phyloP scores from a whole-genome alignment of 495 filamentous ascomycete genomes.

The Amorphotheca resinae region DNA sequence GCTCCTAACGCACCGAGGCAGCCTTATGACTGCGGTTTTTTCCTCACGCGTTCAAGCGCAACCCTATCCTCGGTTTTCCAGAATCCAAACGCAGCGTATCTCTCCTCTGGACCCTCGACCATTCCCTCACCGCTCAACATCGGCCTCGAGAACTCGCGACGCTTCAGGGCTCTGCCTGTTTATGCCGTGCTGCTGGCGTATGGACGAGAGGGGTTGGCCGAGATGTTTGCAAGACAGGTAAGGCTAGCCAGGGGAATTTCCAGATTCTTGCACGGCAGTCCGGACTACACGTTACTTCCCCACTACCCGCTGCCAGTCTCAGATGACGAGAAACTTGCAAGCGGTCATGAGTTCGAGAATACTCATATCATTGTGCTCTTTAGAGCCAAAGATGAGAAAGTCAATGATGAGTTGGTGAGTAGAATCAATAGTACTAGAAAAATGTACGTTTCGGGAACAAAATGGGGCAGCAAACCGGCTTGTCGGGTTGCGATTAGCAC shows the following conservation, averaged over 20 bases:
- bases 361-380: conserved; percentile 76
- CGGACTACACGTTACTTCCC: conserved; percentile 55
- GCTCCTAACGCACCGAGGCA: conserved; percentile 20
- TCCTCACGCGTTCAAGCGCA: conserved; percentile 53
- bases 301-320: conserved; percentile 10
- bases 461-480: conserved; percentile 60
- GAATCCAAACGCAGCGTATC: conserved; percentile 80
- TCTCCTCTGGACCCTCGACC: conserved; percentile 33
- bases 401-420: conserved; percentile 53
- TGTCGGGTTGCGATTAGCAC: conserved; percentile 72
- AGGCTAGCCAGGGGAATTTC: conserved; percentile 56
- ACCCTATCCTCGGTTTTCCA: conserved; percentile 53
- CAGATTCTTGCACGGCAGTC: conserved; percentile 40
- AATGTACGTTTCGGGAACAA: conserved; percentile 75
- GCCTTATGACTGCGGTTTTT: conserved; percentile 90
- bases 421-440: conserved; percentile 61
- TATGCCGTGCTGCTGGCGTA: conserved; percentile 72
- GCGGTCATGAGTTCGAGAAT: conserved; percentile 8
- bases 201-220: conserved; percentile 53
- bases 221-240: conserved; percentile 63
- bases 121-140: conserved; percentile 80
- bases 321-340: neutral
- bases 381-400: conserved; percentile 49
- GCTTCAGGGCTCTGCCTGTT: conserved; percentile 80
- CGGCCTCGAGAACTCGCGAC: conserved; percentile 81